Base-by-base conservation (phyloP, 2,329 filamentous ascomycete species). In the Fusarium redolens region DNA sequence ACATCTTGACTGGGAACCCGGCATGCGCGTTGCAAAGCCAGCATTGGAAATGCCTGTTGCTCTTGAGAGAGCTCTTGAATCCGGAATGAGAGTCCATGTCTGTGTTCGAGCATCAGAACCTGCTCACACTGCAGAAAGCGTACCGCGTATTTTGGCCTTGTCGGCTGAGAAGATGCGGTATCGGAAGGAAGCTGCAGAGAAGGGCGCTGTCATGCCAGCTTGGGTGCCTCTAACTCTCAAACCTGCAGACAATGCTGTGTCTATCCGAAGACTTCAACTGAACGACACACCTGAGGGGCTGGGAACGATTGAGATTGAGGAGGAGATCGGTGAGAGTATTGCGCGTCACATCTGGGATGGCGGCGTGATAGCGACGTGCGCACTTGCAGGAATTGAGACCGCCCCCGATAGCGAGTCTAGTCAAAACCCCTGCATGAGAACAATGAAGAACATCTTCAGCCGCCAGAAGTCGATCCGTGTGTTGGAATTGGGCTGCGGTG, bases 291-390 rank as follows among this genome's bases (percentile, higher is more conserved):
- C 71, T 3, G 74, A 75, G 13, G 69, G 70, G 20, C 50, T 78
- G 5, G 73, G 78, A 1, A 73, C 70, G 14, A 68, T 88, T 12
- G 81, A 85, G 33, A 79, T 90, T 8, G 85, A 87, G 59, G 89
- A 90, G 67, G 87, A 89, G 58, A 85, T 90, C 14, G 88, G 87
- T 18, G 88, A 90, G 79, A 89, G 87, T 75, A 90, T 90, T 61
- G 88, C 88, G 1, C 84, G 88, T 5, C 88, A 90, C 67, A 82
- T 90, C 10, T 90, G 88, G 88, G 88, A 90, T 58, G 88, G 84
- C 3, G 88, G 88, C 1, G 80, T 90, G 14, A 81, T 87, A 10
- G 84, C 85, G 2, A 72, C 82, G 22, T 80, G 80, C 30, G 78
- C 78, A 44, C 74, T 83, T 33, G 78, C 77, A 9, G 79, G 77